phyloP scores from a whole-genome alignment of 176 grass and related monocot genomes.

The Musa itinerans region DNA sequence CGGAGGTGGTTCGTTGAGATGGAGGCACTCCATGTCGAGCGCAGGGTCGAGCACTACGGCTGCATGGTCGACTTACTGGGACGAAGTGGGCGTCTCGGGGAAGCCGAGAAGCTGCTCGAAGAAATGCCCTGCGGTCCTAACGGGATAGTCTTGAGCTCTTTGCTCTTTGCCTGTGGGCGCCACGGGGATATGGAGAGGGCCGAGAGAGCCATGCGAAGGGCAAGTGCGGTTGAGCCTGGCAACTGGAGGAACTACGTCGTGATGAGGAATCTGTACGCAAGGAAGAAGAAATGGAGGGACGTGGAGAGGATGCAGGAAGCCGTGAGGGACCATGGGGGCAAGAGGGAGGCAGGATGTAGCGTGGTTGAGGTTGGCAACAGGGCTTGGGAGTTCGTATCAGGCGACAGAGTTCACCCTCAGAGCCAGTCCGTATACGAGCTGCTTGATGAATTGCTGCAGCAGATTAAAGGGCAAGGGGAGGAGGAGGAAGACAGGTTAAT shows the following conservation, averaged over 20 bases:
- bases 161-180: constrained; percentile 18
- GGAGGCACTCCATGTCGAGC: constrained; percentile 1
- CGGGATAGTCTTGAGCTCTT: constrained; percentile 22
- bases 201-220: constrained; percentile 19
- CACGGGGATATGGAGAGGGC: constrained; percentile 16
- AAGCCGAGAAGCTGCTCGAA: constrained; percentile 20
- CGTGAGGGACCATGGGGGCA: constrained; percentile 16
- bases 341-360: constrained; percentile 23
- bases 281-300: constrained; percentile 15
- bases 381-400: constrained; percentile 24
- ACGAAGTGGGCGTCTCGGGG: constrained; percentile 14
- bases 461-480: background rate
- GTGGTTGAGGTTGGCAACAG: constrained; percentile 14
- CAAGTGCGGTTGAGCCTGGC: constrained; percentile 11
- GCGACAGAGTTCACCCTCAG: constrained; percentile 15
- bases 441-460: background rate
- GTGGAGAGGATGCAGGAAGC: constrained; percentile 15
- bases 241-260: constrained; percentile 24
- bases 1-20: constrained; percentile 21
- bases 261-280: constrained; percentile 24
- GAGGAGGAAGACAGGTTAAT: background rate
- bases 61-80: constrained; percentile 30
- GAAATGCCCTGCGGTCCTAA: constrained; percentile 20
- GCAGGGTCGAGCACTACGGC: constrained; percentile 22
- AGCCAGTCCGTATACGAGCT: background rate